Evolutionary conservation across 306 rosid genomes (phyloP).

Genomic region (Citrullus amarus): DNA sequence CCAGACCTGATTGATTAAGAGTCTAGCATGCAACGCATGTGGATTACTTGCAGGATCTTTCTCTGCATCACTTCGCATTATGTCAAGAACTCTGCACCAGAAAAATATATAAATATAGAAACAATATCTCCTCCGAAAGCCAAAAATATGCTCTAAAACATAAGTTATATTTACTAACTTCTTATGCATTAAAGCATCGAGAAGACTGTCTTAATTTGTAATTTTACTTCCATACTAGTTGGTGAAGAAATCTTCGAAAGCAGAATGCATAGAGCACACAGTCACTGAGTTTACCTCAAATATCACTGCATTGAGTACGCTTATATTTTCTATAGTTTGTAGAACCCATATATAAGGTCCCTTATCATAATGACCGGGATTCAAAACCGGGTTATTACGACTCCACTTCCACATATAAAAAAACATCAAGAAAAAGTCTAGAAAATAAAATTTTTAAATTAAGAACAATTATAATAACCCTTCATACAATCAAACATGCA

Average conservation of each 20-base stretch:
- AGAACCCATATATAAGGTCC: background rate
- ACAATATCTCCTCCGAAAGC: background rate
- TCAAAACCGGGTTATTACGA: background rate
- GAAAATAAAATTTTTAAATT: background rate
- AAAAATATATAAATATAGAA: background rate
- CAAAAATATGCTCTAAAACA: background rate
- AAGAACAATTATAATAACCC: background rate
- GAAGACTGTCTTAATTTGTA: background rate
- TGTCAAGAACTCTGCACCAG: conserved; percentile 74
- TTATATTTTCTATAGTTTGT: background rate
- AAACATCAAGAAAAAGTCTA: background rate
- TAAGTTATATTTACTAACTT: background rate
- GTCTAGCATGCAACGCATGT: conserved; percentile 52
- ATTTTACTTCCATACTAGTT: background rate
- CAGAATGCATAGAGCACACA: background rate
- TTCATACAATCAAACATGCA: conserved; percentile 6
- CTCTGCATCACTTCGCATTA: conserved; percentile 62
- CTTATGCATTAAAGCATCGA: background rate
- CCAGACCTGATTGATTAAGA: conserved; percentile 62
- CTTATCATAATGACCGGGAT: background rate
- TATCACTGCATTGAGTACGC: background rate
- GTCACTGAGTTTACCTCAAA: background rate
- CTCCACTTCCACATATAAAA: background rate
- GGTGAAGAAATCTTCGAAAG: background rate
- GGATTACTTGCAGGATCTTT: conserved; percentile 65